Evolutionary conservation across 805 yeast species (phyloP).

Genomic region (Teunomyces stri): DNA sequence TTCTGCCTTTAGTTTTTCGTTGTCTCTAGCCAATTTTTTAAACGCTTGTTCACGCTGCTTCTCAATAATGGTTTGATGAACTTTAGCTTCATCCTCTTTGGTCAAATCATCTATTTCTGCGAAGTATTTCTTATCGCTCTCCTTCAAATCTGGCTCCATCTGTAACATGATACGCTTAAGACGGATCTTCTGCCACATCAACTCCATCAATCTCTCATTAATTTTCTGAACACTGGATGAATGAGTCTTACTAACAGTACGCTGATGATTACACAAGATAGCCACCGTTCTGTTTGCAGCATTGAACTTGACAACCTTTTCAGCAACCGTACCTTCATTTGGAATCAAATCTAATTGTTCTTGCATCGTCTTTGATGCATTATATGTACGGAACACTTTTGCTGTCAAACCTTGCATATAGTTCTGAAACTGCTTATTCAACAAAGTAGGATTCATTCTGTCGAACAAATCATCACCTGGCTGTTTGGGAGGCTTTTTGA

Average conservation of each 20-base stretch:
- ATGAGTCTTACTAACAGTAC: slow-evolving; percentile 84
- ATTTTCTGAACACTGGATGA: slow-evolving; percentile 79
- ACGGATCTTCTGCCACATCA: slow-evolving; percentile 81
- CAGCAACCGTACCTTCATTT: slow-evolving; percentile 85
- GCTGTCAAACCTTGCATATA: slow-evolving; percentile 95
- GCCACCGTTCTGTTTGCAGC: slow-evolving; percentile 97
- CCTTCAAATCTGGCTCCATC: slow-evolving; percentile 53
- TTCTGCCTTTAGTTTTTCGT: slow-evolving; percentile 66
- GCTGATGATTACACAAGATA: slow-evolving; percentile 93
- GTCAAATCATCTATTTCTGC: slow-evolving; percentile 65
- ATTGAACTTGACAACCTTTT: slow-evolving; percentile 81
- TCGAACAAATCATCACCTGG: slow-evolving; percentile 94
- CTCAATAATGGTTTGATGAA: slow-evolving; percentile 59
- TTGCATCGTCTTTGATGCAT: slow-evolving; percentile 96
- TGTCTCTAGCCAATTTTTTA: slow-evolving; percentile 71
- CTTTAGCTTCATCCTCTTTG: slow-evolving; percentile 58
- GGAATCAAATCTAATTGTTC: slow-evolving; percentile 83
- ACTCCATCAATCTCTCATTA: slow-evolving; percentile 71
- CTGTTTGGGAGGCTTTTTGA: slow-evolving; percentile 83
- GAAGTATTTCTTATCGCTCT: slow-evolving; percentile 57
- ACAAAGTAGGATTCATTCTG: slow-evolving; percentile 75
- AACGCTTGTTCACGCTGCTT: slow-evolving; percentile 63
- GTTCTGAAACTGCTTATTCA: slow-evolving; percentile 83
- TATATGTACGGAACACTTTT: slow-evolving; percentile 94
- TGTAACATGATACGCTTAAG: slow-evolving; percentile 66